Base-by-base conservation (phyloP, 495 filamentous ascomycete species). In the Penicillium egyptiacum region DNA sequence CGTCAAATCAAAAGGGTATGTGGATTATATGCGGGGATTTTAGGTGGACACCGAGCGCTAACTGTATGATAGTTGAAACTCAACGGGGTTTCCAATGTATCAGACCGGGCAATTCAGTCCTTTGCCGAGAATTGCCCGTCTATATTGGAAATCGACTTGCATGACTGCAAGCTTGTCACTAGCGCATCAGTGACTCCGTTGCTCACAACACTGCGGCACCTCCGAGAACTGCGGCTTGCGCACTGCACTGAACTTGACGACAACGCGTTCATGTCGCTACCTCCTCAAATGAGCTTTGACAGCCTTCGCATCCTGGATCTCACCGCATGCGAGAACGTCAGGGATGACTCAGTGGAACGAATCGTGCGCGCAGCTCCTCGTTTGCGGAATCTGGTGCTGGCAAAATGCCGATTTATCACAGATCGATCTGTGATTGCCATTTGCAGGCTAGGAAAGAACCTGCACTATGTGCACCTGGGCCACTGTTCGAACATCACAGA, bases 391-490 rank as follows among this genome's bases (percentile, higher is more conserved):
- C 79, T 99, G 12, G 90, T 98, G 10, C 81, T 99, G 20, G 90
- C 91, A 47, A 99, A 99, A 71, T 99, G 95, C 71, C 82, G 86
- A 55, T 87, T 90, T 56, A 87, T 99, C 62, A 97, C 95, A 11
- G 94, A 98, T 73, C 82, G 86, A 50, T 86, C 91, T 8, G 92
- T 98, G n/a, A 67, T 79, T 46, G 86, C 92, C 31, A 97, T 98
- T 59, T 88, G 90, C 44, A 86, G 83, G 57, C 81, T 99, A 16
- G 91, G 92, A 49, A 98, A 96, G 78, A 98, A 98, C 60, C 72
- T 99, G 22, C 95, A 99, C 70, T 96, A 92, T 67, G 85, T 99
- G 46, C 95, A 98, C 64, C 79, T 99, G 5, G 95, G 95, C 2
- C 95, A 99, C 68, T 99, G 95, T 70, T 82, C 83, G 16, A 82